Percentiles rank a stretch among this genome's conserved stretches.
Conservation (phyloP, 2,329 filamentous ascomycete genomes). For the Aspergillus udagawae region DNA sequence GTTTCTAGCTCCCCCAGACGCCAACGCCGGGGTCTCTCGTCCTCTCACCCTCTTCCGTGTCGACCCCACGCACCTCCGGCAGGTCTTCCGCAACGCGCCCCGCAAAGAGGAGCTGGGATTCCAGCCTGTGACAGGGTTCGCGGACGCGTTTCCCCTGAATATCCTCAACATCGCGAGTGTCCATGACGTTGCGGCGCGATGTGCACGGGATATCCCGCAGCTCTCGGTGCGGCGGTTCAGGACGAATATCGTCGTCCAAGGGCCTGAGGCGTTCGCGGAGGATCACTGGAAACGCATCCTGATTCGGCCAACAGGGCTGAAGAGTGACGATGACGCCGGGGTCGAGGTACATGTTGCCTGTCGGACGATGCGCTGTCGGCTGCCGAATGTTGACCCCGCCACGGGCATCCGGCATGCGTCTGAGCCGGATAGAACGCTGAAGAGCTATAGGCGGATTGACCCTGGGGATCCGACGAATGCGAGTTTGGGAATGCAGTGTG, state of each 20-base stretch:
- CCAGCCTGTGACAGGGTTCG: slow-evolving; percentile 52
- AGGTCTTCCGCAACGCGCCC: slow-evolving; percentile 53
- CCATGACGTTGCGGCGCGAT: slow-evolving; percentile 45
- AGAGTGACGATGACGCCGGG: slow-evolving; percentile 20
- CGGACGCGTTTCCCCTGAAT: slow-evolving; percentile 57
- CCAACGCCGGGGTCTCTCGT: slow-evolving; percentile 27
- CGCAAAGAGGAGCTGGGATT: slow-evolving; percentile 49
- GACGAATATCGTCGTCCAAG: slow-evolving; percentile 55
- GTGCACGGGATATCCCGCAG: slow-evolving; percentile 36
- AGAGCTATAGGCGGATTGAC: slow-evolving; percentile 49
- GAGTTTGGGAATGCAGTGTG: slow-evolving; percentile 53
- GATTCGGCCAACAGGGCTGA: slow-evolving; percentile 28
- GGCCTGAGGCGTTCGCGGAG: slow-evolving; percentile 51
- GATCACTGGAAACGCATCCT: slow-evolving; percentile 54
- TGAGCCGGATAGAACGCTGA: slow-evolving; percentile 50
- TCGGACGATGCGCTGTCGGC: slow-evolving; percentile 54
- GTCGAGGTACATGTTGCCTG: slow-evolving; percentile 47
- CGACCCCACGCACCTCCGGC: slow-evolving; percentile 41
- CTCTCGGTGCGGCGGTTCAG: slow-evolving; percentile 54
- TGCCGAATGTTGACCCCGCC: slow-evolving; percentile 57
- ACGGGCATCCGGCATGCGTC: slow-evolving; percentile 47
- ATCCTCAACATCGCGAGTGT: slow-evolving; percentile 54
- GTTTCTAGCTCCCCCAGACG: slow-evolving; percentile 35
- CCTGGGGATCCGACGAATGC: slow-evolving; percentile 45
- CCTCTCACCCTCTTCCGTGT: slow-evolving; percentile 53